Evolutionary conservation across 768 basidiomycete species (phyloP), one percentile per base, ranked within the genome.

Genomic region (Udeniomyces megalosporus): DNA sequence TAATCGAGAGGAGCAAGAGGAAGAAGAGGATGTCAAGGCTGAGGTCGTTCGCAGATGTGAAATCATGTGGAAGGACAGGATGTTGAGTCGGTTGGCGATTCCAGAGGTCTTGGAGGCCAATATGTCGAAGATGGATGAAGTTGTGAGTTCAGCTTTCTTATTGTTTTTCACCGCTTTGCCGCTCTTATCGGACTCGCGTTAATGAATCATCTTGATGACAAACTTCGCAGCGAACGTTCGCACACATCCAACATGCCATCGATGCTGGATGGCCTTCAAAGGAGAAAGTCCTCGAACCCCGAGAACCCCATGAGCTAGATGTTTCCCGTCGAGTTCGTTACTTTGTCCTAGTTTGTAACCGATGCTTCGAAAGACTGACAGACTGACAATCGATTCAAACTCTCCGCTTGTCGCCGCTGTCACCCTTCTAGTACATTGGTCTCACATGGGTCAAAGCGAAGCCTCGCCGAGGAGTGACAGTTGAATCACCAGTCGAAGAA

Each of bases 241-340:
- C 56, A 22, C 56, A 63, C 42, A 52, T 63, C 49, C 32, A 58
- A 34, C 26, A 20, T 0, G 49, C 55, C 7, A 32, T 63, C 35
- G 56, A 58, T 5, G 46, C 32, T 2, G 62, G 62, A 11, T 63
- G 62, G 62, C 62, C 62, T 20, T 42, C 26, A 22, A 50, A 22
- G 26, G 61, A 63, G 26, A 14, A 58, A 15, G 46, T 63, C 15
- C 48, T 28, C 24, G 49, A 44, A 14, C 15, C n/a, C 12, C 32
- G 45, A 28, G 49, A 59, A 24, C 58, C 58, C 2, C 6, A 29
- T 2, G 58, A 49, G 29, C 20, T 48, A 4, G 44, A 49, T 11
- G 35, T 46, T 8, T 57, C 55, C 12, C 24, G 55, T n/a, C 38
- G 55, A 28, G 55, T 57, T 24, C n/a, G n/a, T n/a, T n/a, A n/a